Base-by-base conservation (phyloP, 306 rosid genomes). In the Rosa persica region DNA sequence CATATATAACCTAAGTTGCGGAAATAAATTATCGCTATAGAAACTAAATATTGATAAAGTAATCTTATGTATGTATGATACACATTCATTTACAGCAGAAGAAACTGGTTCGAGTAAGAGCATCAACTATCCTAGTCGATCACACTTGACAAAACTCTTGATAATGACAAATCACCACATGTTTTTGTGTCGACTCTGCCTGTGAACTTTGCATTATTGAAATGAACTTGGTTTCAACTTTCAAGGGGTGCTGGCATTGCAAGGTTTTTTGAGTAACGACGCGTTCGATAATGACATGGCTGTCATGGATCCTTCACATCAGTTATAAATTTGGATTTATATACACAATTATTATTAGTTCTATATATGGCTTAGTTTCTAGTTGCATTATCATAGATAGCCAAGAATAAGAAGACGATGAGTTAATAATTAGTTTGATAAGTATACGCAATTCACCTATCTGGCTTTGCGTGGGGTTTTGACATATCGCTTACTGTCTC, bases 121-220 rank as follows among this genome's bases (percentile, higher is more conserved):
- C 39, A 27, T 64, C 19, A 64, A 19, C 19, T 15, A 13, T 15
- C 42, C 15, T 6, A 66, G 70, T 66, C 70, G 70, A 66, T 66
- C 46, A 66, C 67, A 11, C 22, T 17, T 38, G 70, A 38, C 70
- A 66, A 66, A 66, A 66, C 25, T 6, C 23, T 36, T 66, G 70
- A 66, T 13, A 66, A 66, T 66, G 70, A 66, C 70, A 66, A 36
- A 66, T 66, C 25, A 38, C 46, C 70, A 38, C 6, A 66, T 66
- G 70, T 38, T 13, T 64, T 15, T 34, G 39, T 66, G 70, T 66
- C 70, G 23, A 3, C 42, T 66, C 46, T 66, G 12, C 34, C 2
- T 5, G 64, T 64, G 42, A 65, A 65, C 23, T 5, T 65, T 8
- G 46, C 2, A 38, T 38, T 66, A 66, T 38, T 66, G 25, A 20